A percentile compares a stretch with the other conserved stretches of the same genome.
Evolutionary conservation across 768 basidiomycete genomes (phyloP).

Genomic region (Daedalea quercina): DNA sequence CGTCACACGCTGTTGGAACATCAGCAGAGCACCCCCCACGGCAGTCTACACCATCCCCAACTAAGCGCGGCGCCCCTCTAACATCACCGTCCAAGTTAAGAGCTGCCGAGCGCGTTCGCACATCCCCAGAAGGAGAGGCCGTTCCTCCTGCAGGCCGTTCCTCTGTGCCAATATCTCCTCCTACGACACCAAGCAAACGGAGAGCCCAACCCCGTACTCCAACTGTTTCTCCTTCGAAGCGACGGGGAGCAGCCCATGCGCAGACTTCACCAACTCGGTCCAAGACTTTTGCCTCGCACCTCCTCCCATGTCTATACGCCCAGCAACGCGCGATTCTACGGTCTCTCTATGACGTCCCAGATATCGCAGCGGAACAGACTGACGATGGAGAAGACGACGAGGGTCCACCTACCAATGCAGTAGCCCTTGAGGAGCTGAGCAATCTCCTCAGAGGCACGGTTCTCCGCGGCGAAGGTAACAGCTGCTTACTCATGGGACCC

Average conservation of each 20-base stretch:
- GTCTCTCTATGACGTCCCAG: slow-evolving; percentile 31
- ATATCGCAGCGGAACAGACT: slow-evolving; percentile 12
- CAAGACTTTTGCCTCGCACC: slow-evolving; percentile 30
- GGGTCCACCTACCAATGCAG: slow-evolving; percentile 37
- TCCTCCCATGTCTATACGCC: slow-evolving; percentile 38
- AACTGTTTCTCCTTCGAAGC: slow-evolving; percentile 1
- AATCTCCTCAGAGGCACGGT: slow-evolving; percentile 70
- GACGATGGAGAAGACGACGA: slow-evolving; percentile 29
- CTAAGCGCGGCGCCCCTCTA: neutral
- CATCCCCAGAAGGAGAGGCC: neutral
- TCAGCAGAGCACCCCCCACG: neutral
- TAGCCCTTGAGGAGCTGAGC: slow-evolving; percentile 50
- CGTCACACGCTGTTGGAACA: slow-evolving; percentile 1
- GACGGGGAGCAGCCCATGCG: neutral
- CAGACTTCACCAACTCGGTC: slow-evolving; percentile 6
- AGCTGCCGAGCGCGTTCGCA: neutral
- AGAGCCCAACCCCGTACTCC: neutral
- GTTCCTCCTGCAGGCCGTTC: neutral
- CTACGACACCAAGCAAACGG: neutral
- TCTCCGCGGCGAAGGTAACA: slow-evolving; percentile 84
- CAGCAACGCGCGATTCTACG: slow-evolving; percentile 55
- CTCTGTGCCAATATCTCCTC: neutral
- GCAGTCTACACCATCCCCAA: neutral
- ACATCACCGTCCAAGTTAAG: neutral
- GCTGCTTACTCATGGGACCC: slow-evolving; percentile 82